Conservation (phyloP, 345 rosid genomes). For the Noccaea bulbosa region DNA sequence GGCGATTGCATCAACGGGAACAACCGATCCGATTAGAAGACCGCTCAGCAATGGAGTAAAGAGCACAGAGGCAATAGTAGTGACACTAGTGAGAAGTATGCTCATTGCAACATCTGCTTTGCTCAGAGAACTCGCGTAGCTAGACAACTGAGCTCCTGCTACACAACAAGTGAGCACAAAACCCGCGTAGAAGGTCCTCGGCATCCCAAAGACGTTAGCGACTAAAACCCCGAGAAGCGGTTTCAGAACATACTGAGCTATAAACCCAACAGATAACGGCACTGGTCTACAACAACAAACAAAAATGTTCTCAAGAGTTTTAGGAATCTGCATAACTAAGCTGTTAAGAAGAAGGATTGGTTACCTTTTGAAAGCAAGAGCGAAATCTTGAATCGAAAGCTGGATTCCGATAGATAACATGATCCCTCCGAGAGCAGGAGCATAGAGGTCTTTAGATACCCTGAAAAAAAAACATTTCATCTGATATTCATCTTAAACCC, state of each 20-base stretch:
- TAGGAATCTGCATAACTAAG: not conserved
- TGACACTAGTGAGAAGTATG: conserved; percentile 82
- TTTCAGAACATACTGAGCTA: conserved; percentile 78
- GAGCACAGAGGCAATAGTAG: conserved; percentile 82
- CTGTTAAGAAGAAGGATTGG: not conserved
- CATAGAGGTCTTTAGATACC: conserved; percentile 92
- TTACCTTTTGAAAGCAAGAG: conserved; percentile 86
- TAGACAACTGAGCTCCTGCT: conserved; percentile 89
- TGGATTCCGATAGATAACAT: conserved; percentile 93
- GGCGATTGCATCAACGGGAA: conserved; percentile 93
- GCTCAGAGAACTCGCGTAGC: conserved; percentile 43
- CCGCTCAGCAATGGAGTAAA: conserved; percentile 45
- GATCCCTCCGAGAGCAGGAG: conserved; percentile 96
- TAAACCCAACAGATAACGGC: conserved; percentile 77
- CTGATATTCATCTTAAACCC: conserved; percentile 18
- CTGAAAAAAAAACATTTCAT: conserved; percentile 48
- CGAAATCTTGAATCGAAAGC: conserved; percentile 83
- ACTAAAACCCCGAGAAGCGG: conserved; percentile 77
- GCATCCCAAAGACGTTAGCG: conserved; percentile 77
- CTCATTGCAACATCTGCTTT: conserved; percentile 89
- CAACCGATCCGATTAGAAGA: conserved; percentile 81
- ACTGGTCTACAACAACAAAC: conserved; percentile 63
- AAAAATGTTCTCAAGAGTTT: not conserved
- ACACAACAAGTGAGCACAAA: conserved; percentile 86
- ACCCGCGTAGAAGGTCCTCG: conserved; percentile 74